Conservation (phyloP, 768 basidiomycete species). For the Russula vinacea region DNA sequence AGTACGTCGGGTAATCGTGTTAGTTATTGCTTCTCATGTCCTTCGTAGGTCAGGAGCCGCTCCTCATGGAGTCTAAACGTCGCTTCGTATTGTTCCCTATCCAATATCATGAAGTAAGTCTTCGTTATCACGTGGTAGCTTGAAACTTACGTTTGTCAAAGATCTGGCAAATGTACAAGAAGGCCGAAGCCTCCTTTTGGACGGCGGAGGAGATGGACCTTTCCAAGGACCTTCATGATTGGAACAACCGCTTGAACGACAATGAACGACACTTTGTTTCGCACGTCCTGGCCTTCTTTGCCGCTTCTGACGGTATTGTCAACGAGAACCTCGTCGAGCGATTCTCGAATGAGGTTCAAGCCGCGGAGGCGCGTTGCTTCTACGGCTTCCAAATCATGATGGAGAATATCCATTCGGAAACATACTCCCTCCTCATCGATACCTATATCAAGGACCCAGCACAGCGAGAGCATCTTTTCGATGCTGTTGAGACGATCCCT, state of each 20-base stretch:
- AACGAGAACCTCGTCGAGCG: conserved; percentile 95
- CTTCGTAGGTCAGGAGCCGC: conserved; percentile 65
- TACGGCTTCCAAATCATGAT: conserved; percentile 99
- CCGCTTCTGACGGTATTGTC: conserved; percentile 93
- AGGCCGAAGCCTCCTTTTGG: conserved; percentile 92
- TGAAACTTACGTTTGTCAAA: conserved; percentile 34
- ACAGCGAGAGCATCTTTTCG: conserved; percentile 79
- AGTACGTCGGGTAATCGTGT: conserved; percentile 28
- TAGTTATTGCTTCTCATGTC: neutral
- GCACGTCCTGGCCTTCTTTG: conserved; percentile 94
- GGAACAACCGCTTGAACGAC: conserved; percentile 75
- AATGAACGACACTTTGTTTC: conserved; percentile 88
- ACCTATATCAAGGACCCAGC: conserved; percentile 83
- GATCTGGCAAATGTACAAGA: conserved; percentile 97
- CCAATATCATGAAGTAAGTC: conserved; percentile 78
- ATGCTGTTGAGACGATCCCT: conserved; percentile 91
- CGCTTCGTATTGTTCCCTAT: conserved; percentile 94
- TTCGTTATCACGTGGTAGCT: neutral
- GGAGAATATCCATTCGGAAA: conserved; percentile 97
- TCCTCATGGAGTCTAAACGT: conserved; percentile 69
- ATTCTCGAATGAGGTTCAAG: conserved; percentile 89
- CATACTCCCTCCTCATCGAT: conserved; percentile 93
- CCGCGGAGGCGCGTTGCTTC: conserved; percentile 91
- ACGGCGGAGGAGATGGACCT: conserved; percentile 91
- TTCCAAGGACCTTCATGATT: conserved; percentile 80